These are phyloP conservation scores for Nitzschia inconspicua DNA, from an alignment of 108 stramenopile species.

Conservation along the genomic window DNA sequence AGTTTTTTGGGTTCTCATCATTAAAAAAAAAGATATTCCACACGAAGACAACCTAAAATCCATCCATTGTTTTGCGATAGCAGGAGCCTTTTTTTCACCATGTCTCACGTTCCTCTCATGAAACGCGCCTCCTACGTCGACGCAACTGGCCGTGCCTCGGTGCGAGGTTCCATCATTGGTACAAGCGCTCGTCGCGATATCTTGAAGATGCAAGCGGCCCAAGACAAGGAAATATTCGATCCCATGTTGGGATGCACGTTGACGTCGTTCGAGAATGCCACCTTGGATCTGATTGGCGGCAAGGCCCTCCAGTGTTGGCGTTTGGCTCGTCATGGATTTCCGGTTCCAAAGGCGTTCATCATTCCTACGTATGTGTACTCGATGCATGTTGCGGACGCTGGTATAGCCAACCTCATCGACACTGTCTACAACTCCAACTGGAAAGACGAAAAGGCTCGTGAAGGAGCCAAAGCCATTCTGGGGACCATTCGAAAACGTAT, in stretches of 20 bases:
- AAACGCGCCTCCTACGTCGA: neutral
- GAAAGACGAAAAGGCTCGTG: conserved; percentile 6
- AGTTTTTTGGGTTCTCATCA: no score
- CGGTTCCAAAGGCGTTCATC: conserved; percentile 16
- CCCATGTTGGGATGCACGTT: conserved; percentile 4
- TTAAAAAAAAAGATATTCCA: no score
- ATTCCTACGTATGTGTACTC: conserved; percentile 20
- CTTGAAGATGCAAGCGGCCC: neutral
- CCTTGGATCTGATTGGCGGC: conserved; percentile 6
- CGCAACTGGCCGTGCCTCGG: neutral
- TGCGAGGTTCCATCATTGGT: neutral
- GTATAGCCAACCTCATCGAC: conserved; percentile 6
- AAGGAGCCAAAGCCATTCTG: conserved; percentile 5
- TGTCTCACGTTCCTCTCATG: neutral
- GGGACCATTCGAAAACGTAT: conserved; percentile 14
- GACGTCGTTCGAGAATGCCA: conserved; percentile 4
- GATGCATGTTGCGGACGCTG: conserved; percentile 15
- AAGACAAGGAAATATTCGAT: conserved; percentile 4
- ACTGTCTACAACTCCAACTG: neutral
- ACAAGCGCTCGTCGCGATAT: neutral
- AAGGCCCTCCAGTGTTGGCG: conserved; percentile 15
- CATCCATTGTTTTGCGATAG: no score
- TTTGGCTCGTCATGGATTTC: conserved; percentile 17
- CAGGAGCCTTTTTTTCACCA: no score
- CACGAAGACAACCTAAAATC: no score